Conservation (phyloP, 202 grass and related monocot genomes). For the Miscanthus sacchariflorus region DNA sequence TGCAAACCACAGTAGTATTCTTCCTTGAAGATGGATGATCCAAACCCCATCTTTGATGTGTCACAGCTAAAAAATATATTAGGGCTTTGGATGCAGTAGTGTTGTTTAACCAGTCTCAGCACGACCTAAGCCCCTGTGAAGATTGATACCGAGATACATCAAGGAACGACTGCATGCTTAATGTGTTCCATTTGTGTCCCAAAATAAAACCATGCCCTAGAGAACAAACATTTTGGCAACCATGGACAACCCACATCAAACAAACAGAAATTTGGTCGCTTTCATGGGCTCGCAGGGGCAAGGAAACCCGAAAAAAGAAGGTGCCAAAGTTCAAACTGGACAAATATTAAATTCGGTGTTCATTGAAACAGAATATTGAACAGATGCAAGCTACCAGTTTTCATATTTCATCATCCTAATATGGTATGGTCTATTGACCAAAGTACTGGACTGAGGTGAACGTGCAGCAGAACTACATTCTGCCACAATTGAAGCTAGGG, state of each 20-base stretch:
- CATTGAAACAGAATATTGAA: background rate
- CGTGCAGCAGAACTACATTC: background rate
- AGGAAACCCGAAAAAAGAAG: background rate
- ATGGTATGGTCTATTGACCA: background rate
- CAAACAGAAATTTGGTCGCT: background rate
- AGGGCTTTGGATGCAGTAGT: no score
- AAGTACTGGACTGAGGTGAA: background rate
- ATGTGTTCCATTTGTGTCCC: background rate
- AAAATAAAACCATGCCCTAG: background rate
- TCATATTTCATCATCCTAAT: background rate
- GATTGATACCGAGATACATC: background rate
- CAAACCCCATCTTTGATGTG: no score
- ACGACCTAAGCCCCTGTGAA: background rate
- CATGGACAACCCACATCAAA: background rate
- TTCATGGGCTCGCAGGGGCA: background rate
- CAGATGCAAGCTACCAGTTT: background rate
- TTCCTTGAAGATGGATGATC: no score
- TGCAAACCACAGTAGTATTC: no score
- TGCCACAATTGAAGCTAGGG: constrained; percentile 41
- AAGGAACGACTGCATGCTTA: background rate
- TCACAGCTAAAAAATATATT: no score
- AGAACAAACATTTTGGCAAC: background rate
- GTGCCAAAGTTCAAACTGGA: background rate
- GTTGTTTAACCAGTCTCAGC: no score
- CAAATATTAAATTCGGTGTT: background rate